Conservation (phyloP, 495 filamentous ascomycete species). For the Aspergillus bridgeri region DNA sequence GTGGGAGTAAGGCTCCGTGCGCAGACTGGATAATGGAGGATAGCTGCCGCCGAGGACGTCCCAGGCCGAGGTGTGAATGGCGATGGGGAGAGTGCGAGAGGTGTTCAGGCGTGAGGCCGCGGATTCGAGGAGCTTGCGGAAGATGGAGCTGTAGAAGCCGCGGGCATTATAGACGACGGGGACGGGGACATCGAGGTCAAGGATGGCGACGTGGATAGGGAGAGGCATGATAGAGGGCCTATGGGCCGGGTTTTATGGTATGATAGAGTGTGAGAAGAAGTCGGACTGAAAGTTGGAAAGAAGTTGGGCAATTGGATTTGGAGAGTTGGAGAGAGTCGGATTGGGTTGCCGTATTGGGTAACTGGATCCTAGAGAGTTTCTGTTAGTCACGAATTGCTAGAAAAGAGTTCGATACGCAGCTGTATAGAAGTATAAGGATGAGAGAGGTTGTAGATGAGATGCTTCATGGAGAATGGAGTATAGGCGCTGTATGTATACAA, state of each 20-base stretch:
- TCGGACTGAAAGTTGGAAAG: not conserved
- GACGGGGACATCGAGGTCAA: conserved; percentile 41
- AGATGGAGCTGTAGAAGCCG: conserved; percentile 40
- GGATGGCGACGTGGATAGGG: conserved; percentile 35
- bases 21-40: conserved; percentile 28
- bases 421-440: too few relatives aligned
- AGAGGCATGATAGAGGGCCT: not conserved
- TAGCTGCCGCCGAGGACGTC: conserved; percentile 35
- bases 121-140: conserved; percentile 31
- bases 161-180: conserved; percentile 31
- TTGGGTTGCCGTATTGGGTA: conserved; percentile 15
- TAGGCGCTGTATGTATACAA: too few relatives aligned
- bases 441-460: too few relatives aligned
- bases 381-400: not conserved
- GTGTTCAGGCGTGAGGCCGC: conserved; percentile 29
- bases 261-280: not conserved
- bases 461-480: too few relatives aligned
- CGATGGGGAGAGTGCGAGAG: conserved; percentile 1
- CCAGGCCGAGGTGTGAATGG: conserved; percentile 36
- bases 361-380: conserved; percentile 2
- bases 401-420: too few relatives aligned
- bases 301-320: too few relatives aligned
- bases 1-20: conserved; percentile 3
- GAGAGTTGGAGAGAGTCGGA: conserved; percentile 4
- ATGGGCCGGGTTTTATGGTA: not conserved